phyloP scores from a whole-genome alignment of 768 basidiomycete species.

The Dacryopinax spathularia region DNA sequence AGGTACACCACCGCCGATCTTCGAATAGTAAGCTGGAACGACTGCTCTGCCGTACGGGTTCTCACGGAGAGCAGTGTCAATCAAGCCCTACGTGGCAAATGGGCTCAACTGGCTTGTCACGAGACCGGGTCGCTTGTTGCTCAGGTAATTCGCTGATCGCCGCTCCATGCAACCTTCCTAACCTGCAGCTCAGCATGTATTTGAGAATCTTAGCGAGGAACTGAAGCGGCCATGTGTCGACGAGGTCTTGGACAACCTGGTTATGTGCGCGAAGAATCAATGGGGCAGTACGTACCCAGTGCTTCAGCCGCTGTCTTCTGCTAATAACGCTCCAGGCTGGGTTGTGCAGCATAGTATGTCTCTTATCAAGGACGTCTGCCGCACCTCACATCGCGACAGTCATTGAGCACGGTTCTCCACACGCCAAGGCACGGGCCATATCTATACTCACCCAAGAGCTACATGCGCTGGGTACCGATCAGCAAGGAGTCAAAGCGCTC shows the following conservation, averaged over 20 bases:
- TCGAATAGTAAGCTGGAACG: constrained; percentile 49
- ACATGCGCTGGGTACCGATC: constrained; percentile 63
- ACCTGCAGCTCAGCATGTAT: constrained; percentile 14
- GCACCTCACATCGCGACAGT: constrained; percentile 30
- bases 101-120: constrained; percentile 79
- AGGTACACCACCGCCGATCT: constrained; percentile 74
- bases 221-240: constrained; percentile 13
- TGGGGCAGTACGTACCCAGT: constrained; percentile 85
- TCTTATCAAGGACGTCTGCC: too few relatives aligned
- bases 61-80: constrained; percentile 46
- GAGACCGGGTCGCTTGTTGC: constrained; percentile 82
- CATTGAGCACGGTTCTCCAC: constrained; percentile 67
- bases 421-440: constrained; percentile 61
- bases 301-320: constrained; percentile 39
- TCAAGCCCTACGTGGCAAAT: constrained; percentile 73
- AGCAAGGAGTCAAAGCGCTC: constrained; percentile 78
- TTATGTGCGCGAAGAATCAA: constrained; percentile 67
- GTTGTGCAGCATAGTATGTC: constrained; percentile 8
- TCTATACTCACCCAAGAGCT: constrained; percentile 64
- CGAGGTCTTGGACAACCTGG: constrained; percentile 31
- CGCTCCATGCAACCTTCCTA: not conserved
- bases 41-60: not conserved
- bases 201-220: constrained; percentile 16
- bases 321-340: constrained; percentile 3
- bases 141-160: constrained; percentile 36